These are phyloP conservation scores for Pseudotulostoma volvatum DNA, from an alignment of 495 filamentous ascomycete genomes.

Conservation along the genomic window DNA sequence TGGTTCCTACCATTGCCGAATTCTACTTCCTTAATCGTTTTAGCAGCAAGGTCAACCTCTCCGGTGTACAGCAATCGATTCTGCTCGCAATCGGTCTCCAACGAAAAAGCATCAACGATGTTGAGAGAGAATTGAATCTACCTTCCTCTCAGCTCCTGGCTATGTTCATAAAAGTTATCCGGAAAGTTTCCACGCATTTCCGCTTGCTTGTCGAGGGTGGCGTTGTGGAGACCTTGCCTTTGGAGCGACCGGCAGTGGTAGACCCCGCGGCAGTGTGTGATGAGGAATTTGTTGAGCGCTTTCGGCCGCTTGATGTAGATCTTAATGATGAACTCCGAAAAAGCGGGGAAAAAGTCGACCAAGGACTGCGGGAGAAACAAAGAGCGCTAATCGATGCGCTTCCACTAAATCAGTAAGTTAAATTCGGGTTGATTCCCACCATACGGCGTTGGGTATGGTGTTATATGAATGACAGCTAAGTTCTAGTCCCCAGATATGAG, in stretches of 20 bases:
- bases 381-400: conserved; percentile 75
- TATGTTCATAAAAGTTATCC: conserved; percentile 91
- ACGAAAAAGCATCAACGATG: conserved; percentile 61
- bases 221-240: conserved; percentile 53
- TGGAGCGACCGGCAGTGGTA: conserved; percentile 35
- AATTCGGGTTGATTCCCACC: too few relatives aligned
- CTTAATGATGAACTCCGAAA: conserved; percentile 78
- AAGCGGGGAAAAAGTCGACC: conserved; percentile 59
- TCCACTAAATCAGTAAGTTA: conserved; percentile 68
- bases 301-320: conserved; percentile 49
- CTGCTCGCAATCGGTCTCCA: conserved; percentile 82
- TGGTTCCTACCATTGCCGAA: conserved; percentile 64
- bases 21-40: conserved; percentile 73
- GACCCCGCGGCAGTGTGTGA: conserved; percentile 43
- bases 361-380: conserved; percentile 57
- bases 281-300: conserved; percentile 36
- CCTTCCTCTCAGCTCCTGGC: conserved; percentile 69
- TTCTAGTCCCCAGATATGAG: conserved; percentile 49
- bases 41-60: conserved; percentile 45
- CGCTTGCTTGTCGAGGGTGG: conserved; percentile 55
- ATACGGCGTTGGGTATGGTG: too few relatives aligned
- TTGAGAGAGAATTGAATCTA: conserved; percentile 66
- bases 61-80: conserved; percentile 66
- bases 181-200: conserved; percentile 70
- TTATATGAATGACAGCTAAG: conserved; percentile 30